These are phyloP conservation scores for Rhodotorula sp. DNA, from an alignment of 1,284 basidiomycete genomes.

Conservation along the genomic window DNA sequence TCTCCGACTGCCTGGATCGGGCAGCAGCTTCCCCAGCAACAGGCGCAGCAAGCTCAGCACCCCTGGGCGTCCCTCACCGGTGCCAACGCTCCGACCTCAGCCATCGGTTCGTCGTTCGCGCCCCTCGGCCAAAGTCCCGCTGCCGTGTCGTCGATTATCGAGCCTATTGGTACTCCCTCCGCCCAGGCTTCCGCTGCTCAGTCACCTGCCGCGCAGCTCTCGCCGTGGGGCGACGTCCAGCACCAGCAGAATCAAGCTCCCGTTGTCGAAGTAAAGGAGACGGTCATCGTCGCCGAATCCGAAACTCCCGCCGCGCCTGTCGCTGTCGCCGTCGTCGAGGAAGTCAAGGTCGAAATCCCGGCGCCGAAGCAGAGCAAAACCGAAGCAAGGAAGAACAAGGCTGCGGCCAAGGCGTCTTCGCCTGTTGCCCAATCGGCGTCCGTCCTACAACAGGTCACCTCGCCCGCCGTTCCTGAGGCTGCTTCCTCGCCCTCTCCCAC, in stretches of 20 bases:
- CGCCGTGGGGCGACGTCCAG: neutral
- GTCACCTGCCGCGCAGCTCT: neutral
- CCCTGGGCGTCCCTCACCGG: slow-evolving; percentile 3
- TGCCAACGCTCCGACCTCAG: neutral
- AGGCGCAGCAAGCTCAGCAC: slow-evolving; percentile 20
- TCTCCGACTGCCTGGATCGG: slow-evolving; percentile 19
- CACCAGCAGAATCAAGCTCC: slow-evolving; percentile 6
- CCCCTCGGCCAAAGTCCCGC: slow-evolving; percentile 11
- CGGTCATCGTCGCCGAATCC: slow-evolving; percentile 6
- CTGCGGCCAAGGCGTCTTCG: slow-evolving; percentile 43
- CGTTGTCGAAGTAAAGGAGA: slow-evolving; percentile 5
- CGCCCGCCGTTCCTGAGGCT: neutral
- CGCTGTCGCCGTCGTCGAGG: slow-evolving; percentile 49
- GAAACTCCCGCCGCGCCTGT: slow-evolving; percentile 33
- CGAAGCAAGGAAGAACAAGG: slow-evolving; percentile 4
- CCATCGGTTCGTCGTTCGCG: slow-evolving; percentile 8
- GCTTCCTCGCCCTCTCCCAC: slow-evolving; percentile 8
- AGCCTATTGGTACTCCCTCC: no score
- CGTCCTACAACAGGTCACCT: neutral
- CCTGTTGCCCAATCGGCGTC: slow-evolving; percentile 32
- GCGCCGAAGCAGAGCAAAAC: slow-evolving; percentile 41
- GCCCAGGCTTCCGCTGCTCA: slow-evolving; percentile 1
- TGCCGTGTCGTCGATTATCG: neutral
- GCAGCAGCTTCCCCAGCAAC: slow-evolving; percentile 24
- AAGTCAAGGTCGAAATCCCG: slow-evolving; percentile 54